Base-by-base conservation (phyloP, 1,284 basidiomycete genomes). In the Melampsora abietis-canadensis region DNA sequence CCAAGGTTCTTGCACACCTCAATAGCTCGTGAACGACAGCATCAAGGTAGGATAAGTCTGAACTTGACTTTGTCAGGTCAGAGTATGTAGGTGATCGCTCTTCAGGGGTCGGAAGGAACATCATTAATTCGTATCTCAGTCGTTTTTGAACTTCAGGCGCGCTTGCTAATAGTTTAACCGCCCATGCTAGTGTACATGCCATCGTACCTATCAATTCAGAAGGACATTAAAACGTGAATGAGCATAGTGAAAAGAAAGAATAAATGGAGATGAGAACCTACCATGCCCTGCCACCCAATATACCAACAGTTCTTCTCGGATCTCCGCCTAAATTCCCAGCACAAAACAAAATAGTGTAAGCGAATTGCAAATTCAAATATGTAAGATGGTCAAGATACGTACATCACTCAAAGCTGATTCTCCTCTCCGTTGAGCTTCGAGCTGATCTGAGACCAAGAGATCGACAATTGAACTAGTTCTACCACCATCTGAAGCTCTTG, bases 201-300 rank as follows among this genome's bases (percentile, higher is more conserved):
- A 72, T 72, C 12, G 68, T 72, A 31, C 68, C 68, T 72, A 72
- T 19, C 24, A 59, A 19, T 54, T 6, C 51, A n/a, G 51, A 21
- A 21, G 54, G 24, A 12, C 37, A 57, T 40, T 6, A 2, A 57
- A 30, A 57, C 21, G 5, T 30, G 8, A 8, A 30, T 24, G 54
- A 7, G 30, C 21, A 30, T 10, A 8, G 54, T 21, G 19, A 10
- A 57, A 19, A 57, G 6, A n/a, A 60, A 47, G 24, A 40, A 4
- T 17, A 17, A 37, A n/a, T 8, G 48, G 51, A 34, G 17, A 31
- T 24, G 37, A 19, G 10, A 57, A 62, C 68, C 48, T 21, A 72
- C 68, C 68, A 72, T 72, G 68, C n/a, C 68, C 68, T 48, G 68
- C 68, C 48, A 72, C 68, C 68, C 68, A 72, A 54, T 72, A 72